Conservation (phyloP, 176 grass and related monocot genomes). For the Puccinellia tenuiflora region DNA sequence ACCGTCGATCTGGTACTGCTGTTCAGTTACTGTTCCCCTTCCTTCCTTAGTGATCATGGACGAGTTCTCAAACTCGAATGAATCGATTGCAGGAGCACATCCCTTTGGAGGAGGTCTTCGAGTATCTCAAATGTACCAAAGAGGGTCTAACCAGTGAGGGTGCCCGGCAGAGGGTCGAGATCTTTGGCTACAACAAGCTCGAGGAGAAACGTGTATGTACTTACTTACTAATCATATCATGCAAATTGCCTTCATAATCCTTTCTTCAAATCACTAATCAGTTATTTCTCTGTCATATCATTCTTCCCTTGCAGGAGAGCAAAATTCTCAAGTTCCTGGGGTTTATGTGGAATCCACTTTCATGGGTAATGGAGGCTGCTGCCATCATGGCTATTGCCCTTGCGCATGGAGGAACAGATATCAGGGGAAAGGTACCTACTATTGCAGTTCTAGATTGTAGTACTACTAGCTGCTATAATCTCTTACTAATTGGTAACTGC, state of each 20-base stretch:
- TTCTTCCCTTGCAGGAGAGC: constrained; percentile 41
- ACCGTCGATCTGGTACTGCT: constrained; percentile 50
- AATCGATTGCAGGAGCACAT: constrained; percentile 37
- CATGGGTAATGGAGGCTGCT: constrained; percentile 72
- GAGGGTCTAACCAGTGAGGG: constrained; percentile 42
- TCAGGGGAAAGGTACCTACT: constrained; percentile 15
- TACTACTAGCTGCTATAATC: neutral
- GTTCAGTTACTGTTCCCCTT: neutral
- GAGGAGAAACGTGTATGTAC: constrained; percentile 49
- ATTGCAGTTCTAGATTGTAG: neutral
- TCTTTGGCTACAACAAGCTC: constrained; percentile 61
- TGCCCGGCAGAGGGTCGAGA: constrained; percentile 34
- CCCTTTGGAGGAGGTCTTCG: constrained; percentile 53
- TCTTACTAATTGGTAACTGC: neutral
- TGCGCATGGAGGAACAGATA: constrained; percentile 31
- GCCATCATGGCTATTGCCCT: constrained; percentile 75
- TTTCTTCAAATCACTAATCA: neutral
- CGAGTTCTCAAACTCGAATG: neutral
- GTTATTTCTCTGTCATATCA: too few species aligned
- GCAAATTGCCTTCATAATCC: neutral
- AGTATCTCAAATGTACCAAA: constrained; percentile 48
- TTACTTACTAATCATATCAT: neutral
- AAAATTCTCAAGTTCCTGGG: constrained; percentile 76
- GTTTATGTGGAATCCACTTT: constrained; percentile 80
- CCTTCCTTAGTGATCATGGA: neutral